Evolutionary conservation across 78 protist species (phyloP).

Genomic region (Dictyostelium brefeldianum): DNA sequence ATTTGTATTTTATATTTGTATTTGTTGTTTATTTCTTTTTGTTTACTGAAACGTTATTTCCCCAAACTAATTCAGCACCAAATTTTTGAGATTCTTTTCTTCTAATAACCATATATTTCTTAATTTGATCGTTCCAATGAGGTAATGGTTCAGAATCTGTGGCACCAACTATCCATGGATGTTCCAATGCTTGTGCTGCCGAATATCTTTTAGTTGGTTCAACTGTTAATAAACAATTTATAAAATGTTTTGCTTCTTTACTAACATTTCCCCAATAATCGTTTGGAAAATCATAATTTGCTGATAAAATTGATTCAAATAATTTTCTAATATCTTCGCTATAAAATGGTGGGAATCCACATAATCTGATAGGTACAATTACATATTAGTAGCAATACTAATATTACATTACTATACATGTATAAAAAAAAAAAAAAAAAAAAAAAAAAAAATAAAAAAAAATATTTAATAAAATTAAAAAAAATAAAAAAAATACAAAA

Average conservation of each 20-base stretch:
- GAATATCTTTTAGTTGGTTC: constrained; percentile 68
- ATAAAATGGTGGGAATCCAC: constrained; percentile 84
- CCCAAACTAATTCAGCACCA: constrained; percentile 71
- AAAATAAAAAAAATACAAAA: too few species aligned
- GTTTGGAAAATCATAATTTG: constrained; percentile 67
- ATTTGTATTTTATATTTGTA: not conserved
- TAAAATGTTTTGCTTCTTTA: constrained; percentile 82
- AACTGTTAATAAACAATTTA: constrained; percentile 72
- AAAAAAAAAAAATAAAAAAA: too few species aligned
- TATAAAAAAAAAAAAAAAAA: not conserved
- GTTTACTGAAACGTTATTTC: not conserved
- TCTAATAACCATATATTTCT: constrained; percentile 64
- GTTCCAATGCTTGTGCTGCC: constrained; percentile 58
- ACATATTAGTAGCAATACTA: too few species aligned
- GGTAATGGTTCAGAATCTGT: constrained; percentile 46
- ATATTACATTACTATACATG: not conserved
- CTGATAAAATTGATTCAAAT: constrained; percentile 74
- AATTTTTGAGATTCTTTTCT: constrained; percentile 66
- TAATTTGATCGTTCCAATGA: constrained; percentile 77
- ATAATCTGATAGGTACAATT: constrained; percentile 8
- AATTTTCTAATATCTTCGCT: constrained; percentile 59
- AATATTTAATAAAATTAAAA: too few species aligned
- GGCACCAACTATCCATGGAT: constrained; percentile 72
- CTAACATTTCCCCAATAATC: constrained; percentile 73
- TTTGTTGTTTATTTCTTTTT: not conserved